These are phyloP conservation scores for Fusarium pininemorale DNA, from an alignment of 2,329 filamentous ascomycete species.

Conservation along the genomic window DNA sequence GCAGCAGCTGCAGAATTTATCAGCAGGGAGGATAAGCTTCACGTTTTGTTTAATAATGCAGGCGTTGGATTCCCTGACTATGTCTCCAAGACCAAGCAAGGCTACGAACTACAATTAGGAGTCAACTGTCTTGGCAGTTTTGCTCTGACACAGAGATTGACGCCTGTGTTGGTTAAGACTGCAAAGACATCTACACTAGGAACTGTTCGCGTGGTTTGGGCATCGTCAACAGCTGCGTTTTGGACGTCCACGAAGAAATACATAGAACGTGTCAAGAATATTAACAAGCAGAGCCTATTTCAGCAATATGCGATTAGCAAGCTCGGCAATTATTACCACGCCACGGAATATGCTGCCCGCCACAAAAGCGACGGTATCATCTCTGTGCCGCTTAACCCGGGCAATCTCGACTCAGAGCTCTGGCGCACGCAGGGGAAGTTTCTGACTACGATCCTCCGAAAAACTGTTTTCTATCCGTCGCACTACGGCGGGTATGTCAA, in stretches of 20 bases:
- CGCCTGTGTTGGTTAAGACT: constrained; percentile 46
- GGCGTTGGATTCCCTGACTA: constrained; percentile 51
- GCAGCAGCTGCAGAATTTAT: constrained; percentile 38
- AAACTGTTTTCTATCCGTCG: constrained; percentile 38
- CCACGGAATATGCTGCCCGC: constrained; percentile 44
- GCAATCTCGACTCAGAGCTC: constrained; percentile 52
- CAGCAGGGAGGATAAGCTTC: constrained; percentile 40
- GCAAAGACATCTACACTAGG: constrained; percentile 42
- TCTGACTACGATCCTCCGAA: constrained; percentile 22
- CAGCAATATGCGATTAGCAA: constrained; percentile 45
- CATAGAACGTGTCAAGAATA: constrained; percentile 37
- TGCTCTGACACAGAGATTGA: constrained; percentile 50
- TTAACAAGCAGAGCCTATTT: constrained; percentile 2
- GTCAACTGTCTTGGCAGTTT: constrained; percentile 54
- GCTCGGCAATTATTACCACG: constrained; percentile 46
- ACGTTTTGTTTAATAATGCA: constrained; percentile 55
- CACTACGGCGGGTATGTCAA: constrained; percentile 58
- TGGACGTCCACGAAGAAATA: constrained; percentile 17
- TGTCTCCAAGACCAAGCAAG: constrained; percentile 50
- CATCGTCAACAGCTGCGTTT: constrained; percentile 39
- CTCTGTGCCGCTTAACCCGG: constrained; percentile 50
- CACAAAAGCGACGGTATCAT: constrained; percentile 44
- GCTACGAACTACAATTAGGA: constrained; percentile 54
- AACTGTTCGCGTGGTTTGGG: constrained; percentile 48
- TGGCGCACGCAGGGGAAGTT: constrained; percentile 41